Conservation (phyloP, 2,329 filamentous ascomycete genomes). For the Aspergillus awamori region DNA sequence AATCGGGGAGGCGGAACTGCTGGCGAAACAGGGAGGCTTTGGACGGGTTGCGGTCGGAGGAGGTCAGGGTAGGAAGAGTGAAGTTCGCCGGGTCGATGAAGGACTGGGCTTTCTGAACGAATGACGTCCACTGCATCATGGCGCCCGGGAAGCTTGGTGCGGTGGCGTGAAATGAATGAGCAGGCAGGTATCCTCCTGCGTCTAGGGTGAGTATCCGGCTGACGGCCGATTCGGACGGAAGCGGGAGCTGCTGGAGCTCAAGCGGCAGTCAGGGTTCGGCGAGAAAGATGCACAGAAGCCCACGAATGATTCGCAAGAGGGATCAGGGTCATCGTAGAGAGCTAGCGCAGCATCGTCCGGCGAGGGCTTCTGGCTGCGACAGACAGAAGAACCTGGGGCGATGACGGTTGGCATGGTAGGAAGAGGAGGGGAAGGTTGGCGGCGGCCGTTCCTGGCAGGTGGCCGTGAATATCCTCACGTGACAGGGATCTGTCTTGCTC, state of each 20-base stretch:
- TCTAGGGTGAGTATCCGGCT: slow-evolving; percentile 8
- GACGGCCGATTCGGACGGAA: slow-evolving; percentile 19
- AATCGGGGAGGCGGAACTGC: slow-evolving; percentile 92
- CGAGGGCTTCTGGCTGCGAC: slow-evolving; percentile 21
- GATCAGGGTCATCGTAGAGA: slow-evolving; percentile 33
- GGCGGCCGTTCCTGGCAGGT: slow-evolving; percentile 18
- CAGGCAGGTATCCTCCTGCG: slow-evolving; percentile 3
- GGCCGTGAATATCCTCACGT: slow-evolving; percentile 20
- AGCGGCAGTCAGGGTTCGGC: slow-evolving; percentile 23
- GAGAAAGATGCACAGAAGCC: slow-evolving; percentile 27
- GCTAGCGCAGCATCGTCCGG: slow-evolving; percentile 27
- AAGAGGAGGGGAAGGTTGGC: slow-evolving; percentile 18
- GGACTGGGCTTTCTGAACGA: slow-evolving; percentile 95
- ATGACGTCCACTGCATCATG: slow-evolving; percentile 71
- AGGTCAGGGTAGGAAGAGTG: slow-evolving; percentile 70
- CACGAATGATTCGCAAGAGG: slow-evolving; percentile 22
- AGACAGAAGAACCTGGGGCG: slow-evolving; percentile 12
- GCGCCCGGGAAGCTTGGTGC: slow-evolving; percentile 13
- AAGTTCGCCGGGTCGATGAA: slow-evolving; percentile 88
- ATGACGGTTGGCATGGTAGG: slow-evolving; percentile 1
- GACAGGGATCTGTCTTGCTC: slow-evolving; percentile 1
- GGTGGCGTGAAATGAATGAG: slow-evolving; percentile 4
- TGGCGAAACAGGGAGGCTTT: slow-evolving; percentile 92
- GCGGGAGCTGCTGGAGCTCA: slow-evolving; percentile 26
- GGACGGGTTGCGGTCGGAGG: slow-evolving; percentile 78